Base-by-base conservation (phyloP, 495 filamentous ascomycete species). In the Lophium mytilinum region DNA sequence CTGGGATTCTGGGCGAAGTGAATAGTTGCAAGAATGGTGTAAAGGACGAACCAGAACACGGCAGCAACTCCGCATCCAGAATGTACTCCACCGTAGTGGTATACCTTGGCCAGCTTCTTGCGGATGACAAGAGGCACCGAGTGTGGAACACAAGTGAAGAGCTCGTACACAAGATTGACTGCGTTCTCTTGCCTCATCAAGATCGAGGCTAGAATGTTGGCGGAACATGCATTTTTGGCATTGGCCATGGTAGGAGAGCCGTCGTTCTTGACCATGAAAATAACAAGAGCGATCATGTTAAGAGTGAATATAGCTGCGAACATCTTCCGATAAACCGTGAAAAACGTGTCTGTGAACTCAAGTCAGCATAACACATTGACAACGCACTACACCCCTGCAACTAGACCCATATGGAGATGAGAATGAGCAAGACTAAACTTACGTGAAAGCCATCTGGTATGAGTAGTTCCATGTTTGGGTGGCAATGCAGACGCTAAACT, bases 71-170 rank as follows among this genome's bases (percentile, higher is more conserved):
- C 86, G 49, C 84, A 85, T 17, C 85, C 85, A 60, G 80, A 85
- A 65, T 91, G 88, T 8, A 89, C 75, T 14, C 88, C 88, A 33
- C 88, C 88, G 67, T 86, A 85, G 40, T 87, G 82, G 66, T 89
- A 90, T 3, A 88, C 75, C 62, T 89, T 88, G 33, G 86, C 84
- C 0, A 80, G 77, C n/a, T 82, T 71, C 0, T 76, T 76, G 34
- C 88, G 84, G 42, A 88, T 70, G 37, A 75, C 71, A 37, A 89
- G 71, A 0, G 88, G 87, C 34, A 79, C 77, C 4, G 74, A 79
- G 47, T 76, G 73, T 0, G 87, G 83, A 54, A 86, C 72, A 9
- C 73, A 77, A 55, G 73, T 76, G 55, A 81, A 84, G 33, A 84
- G 60, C 52, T 72, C 69, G 64, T 87, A 91, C 33, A 89, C 77